These are phyloP conservation scores for Nemania abortiva DNA, from an alignment of 2,329 filamentous ascomycete genomes.

Conservation along the genomic window DNA sequence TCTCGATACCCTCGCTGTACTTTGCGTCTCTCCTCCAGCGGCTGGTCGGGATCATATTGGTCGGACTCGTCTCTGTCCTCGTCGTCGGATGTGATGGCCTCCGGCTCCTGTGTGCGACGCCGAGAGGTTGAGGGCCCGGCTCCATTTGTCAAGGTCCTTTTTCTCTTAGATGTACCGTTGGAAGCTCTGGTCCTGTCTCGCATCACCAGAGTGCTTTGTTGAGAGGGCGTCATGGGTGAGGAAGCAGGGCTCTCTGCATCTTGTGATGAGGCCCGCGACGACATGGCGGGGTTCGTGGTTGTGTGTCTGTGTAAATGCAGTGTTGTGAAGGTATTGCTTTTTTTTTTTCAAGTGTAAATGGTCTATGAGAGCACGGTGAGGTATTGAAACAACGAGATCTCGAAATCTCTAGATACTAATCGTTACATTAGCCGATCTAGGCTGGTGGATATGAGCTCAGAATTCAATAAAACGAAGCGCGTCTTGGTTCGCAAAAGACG, in stretches of 20 bases:
- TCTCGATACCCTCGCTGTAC: constrained; percentile 78
- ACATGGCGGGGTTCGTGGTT: constrained; percentile 36
- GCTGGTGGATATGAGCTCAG: not conserved
- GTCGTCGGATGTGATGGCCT: constrained; percentile 36
- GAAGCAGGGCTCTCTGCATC: constrained; percentile 42
- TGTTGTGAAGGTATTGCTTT: not conserved
- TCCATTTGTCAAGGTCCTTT: constrained; percentile 49
- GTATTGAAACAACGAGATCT: not conserved
- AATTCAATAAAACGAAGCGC: constrained; percentile 34
- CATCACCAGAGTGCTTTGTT: constrained; percentile 46
- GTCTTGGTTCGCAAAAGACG: constrained; percentile 31
- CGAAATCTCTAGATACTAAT: not conserved
- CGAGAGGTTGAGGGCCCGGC: constrained; percentile 45
- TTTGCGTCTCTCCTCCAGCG: constrained; percentile 76
- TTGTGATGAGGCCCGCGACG: constrained; percentile 42
- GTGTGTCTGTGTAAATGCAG: too few species aligned
- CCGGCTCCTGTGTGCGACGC: constrained; percentile 50
- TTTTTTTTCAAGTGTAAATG: not conserved
- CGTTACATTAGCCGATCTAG: not conserved
- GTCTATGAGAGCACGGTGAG: not conserved
- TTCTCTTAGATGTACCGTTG: constrained; percentile 48
- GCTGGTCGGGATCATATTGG: constrained; percentile 85
- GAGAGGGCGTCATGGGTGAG: constrained; percentile 36
- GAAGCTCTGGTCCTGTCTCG: constrained; percentile 48
- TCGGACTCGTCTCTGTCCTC: constrained; percentile 51